phyloP scores from a whole-genome alignment of 345 rosid genomes.

The Brassica carinata region DNA sequence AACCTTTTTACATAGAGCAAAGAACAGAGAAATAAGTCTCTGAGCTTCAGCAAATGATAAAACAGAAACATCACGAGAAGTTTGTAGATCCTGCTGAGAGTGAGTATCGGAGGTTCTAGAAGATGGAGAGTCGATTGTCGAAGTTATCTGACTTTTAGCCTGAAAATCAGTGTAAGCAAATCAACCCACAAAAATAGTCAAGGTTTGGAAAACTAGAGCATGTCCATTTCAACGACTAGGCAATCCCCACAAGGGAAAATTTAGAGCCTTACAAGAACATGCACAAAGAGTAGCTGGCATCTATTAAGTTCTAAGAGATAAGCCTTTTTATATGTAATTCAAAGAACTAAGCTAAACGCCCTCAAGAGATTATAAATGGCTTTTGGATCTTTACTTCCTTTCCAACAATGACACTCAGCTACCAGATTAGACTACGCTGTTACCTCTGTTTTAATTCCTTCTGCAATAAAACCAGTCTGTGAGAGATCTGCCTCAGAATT shows the following conservation, averaged over 20 bases:
- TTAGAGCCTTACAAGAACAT: conserved; percentile 19
- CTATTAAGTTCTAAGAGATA: not conserved
- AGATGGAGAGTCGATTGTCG: conserved; percentile 56
- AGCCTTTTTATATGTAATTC: conserved; percentile 15
- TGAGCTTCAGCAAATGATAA: conserved; percentile 80
- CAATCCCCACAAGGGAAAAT: not conserved
- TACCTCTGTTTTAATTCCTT: conserved; percentile 69
- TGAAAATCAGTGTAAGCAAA: conserved; percentile 43
- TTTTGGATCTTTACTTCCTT: conserved; percentile 17
- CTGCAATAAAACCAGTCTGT: conserved; percentile 50
- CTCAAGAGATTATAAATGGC: conserved; percentile 14
- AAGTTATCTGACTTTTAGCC: conserved; percentile 60
- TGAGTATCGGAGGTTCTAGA: conserved; percentile 55
- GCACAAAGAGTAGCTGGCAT: conserved; percentile 5
- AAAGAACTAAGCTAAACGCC: conserved; percentile 1
- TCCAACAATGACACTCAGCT: conserved; percentile 11
- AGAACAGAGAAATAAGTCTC: conserved; percentile 76
- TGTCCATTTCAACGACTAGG: conserved; percentile 4
- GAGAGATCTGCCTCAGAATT: conserved; percentile 47
- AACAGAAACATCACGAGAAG: conserved; percentile 49
- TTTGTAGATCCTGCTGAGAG: conserved; percentile 46
- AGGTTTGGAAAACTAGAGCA: conserved; percentile 17
- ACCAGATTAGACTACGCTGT: conserved; percentile 24
- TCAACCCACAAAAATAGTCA: conserved; percentile 1
- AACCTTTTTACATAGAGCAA: conserved; percentile 95